Conservation (phyloP, 345 rosid genomes). For the Euphorbia tirucalli region DNA sequence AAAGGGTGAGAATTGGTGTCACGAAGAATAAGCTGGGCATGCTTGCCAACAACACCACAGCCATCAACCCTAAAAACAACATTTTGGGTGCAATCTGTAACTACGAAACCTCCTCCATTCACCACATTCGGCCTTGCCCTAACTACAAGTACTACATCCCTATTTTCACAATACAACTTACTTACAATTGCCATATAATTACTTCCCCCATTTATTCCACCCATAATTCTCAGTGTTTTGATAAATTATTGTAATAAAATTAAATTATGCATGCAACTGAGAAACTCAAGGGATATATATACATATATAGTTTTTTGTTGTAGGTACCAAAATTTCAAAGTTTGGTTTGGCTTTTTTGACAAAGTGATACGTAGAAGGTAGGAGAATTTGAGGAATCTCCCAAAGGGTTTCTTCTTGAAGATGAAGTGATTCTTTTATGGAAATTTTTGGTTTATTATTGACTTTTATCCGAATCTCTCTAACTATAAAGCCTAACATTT, state of each 20-base stretch:
- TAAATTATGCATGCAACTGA: no score
- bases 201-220: slow-evolving; percentile 14
- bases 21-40: slow-evolving; percentile 54
- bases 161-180: slow-evolving; percentile 58
- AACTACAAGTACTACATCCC: slow-evolving; percentile 56
- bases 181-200: slow-evolving; percentile 45
- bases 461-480: no score
- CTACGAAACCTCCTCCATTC: slow-evolving; percentile 89
- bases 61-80: slow-evolving; percentile 75
- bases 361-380: background rate
- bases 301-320: background rate
- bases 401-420: slow-evolving; percentile 18
- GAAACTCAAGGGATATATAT: slow-evolving; percentile 1
- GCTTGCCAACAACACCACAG: slow-evolving; percentile 66
- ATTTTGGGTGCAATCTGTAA: slow-evolving; percentile 56
- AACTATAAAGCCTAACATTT: no score
- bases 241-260: no score
- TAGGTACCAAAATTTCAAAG: slow-evolving; percentile 11
- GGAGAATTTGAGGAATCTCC: background rate
- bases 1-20: slow-evolving; percentile 53
- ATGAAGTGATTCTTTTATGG: slow-evolving; percentile 10
- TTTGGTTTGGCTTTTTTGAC: slow-evolving; percentile 33
- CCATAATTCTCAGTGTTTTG: no score
- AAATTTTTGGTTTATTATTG: no score
- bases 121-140: slow-evolving; percentile 71